Base-by-base conservation (phyloP, 176 grass and related monocot genomes). In the Ananas comosus region DNA sequence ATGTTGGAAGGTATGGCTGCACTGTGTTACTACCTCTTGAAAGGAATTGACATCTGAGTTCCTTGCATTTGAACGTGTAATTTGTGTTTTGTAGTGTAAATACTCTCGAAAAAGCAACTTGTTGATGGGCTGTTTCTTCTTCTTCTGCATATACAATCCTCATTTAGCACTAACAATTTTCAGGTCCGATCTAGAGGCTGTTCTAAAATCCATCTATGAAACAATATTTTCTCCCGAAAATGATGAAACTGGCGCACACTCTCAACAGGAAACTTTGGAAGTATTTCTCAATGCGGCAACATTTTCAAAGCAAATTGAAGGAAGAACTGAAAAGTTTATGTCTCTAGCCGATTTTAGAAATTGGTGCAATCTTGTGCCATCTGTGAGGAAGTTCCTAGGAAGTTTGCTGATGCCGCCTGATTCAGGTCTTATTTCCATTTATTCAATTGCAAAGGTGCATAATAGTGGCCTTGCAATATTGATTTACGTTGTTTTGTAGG, bases 141-240 rank as follows among this genome's bases (percentile, higher is more conserved):
- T 59, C 54, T 9, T 59, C 54, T 58, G 13, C 13, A 5, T 58
- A n/a, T 58, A 18, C 18, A 13, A 48, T 29, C 10, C 48, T 42
- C 24, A 29, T 66, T 29, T 13, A 4, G 12, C 16, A 66, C n/a
- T 17, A 22, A 73, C 65, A 64, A 73, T 83, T 85, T 11, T 29
- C 72, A 97, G 93, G 81, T 88, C 82, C 85, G 88, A 97, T 80
- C 68, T 97, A 67, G 83, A 85, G 71, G 76, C 88, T 79, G 67
- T 97, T 65, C 72, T 97, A 61, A 77, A 77, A 3, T 92, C 93
- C 23, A 83, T 97, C 65, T 64, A 75, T 73, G 79, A 85, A 87
- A 87, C 86, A 28, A 65, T 92, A 72, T 92, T 97, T 85, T 27
- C 27, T 69, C 29, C 64, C 66, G 65, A 85, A 70, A 78, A 76